phyloP scores from a whole-genome alignment of 352 stramenopile genomes.

The Globisporangium apiculatum region DNA sequence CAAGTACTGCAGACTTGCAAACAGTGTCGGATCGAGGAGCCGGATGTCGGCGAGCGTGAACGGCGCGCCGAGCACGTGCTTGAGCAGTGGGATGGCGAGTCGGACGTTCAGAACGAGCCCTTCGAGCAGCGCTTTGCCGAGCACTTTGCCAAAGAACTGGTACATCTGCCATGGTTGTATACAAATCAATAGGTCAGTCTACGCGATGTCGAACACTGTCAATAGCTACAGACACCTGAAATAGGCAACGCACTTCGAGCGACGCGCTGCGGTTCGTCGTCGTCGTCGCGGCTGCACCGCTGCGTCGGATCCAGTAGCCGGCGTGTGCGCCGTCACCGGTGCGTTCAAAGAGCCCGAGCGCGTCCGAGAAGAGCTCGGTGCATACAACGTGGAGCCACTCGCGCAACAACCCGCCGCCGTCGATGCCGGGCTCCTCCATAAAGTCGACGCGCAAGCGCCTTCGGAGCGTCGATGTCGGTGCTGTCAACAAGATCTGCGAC shows the following conservation, averaged over 20 bases:
- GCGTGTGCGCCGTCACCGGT: conserved; percentile 36
- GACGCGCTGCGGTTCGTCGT: no score
- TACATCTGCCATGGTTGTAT: no score
- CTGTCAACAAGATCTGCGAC: conserved; percentile 45
- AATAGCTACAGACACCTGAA: no score
- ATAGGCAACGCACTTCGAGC: no score
- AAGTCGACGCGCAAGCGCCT: conserved; percentile 83
- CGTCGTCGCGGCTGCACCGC: no score
- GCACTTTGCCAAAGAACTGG: conserved; percentile 54
- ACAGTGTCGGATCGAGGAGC: conserved; percentile 64
- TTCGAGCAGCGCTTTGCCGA: conserved; percentile 70
- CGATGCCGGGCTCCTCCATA: conserved; percentile 66
- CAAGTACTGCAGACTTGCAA: conserved; percentile 61
- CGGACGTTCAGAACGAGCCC: conserved; percentile 62
- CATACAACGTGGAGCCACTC: conserved; percentile 79
- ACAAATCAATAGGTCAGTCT: no score
- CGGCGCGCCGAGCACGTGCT: conserved; percentile 58
- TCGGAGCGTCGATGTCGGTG: conserved; percentile 38
- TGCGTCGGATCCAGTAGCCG: conserved; percentile 54
- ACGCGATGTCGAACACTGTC: no score
- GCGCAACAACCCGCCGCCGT: conserved; percentile 69
- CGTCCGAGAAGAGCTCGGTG: conserved; percentile 46
- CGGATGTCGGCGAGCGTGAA: conserved; percentile 55
- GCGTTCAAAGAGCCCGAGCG: conserved; percentile 38
- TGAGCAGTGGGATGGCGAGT: conserved; percentile 54